Base-by-base conservation (phyloP, 768 basidiomycete genomes). In the Tulasnella sp. region DNA sequence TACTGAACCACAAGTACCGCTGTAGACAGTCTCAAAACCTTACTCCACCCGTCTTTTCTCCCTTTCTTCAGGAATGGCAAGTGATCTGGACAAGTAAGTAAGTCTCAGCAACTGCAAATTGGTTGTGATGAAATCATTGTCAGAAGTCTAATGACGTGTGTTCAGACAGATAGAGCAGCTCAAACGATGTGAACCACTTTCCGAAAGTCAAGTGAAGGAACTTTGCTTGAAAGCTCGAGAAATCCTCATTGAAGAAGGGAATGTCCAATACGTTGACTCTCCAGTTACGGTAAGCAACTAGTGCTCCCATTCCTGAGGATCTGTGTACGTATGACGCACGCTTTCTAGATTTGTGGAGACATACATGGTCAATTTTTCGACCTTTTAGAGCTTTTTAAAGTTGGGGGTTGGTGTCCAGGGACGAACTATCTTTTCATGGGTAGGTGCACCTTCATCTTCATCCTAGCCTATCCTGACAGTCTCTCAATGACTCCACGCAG, bases 101-200 rank as follows among this genome's bases (percentile, higher is more conserved):
- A 28, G 8, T 31, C 34, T 37, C 31, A 33, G 25, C 19, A 25
- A 37, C 47, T 27, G 34, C 34, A 24, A 24, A 48, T 35, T 16
- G 16, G 31, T 28, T 45, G 24, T 48, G 5, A 19, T 40, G 49
- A 32, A n/a, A n/a, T n/a, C n/a, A n/a, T n/a, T n/a, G n/a, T n/a
- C n/a, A n/a, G n/a, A n/a, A n/a, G n/a, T n/a, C n/a, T n/a, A n/a
- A n/a, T n/a, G n/a, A n/a, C n/a, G n/a, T n/a, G n/a, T 12, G n/a
- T 81, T 80, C 69, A 95, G 91, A 63, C 92, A 96, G 72, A 96
- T 98, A 54, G 88, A 82, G 57, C 91, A 93, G 64, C 78, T 98
- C 44, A 77, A 80, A 63, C 83, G 84, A 53, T 98, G 93, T 68
- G 87, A 95, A 60, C 84, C 85, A 52, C 92, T 99, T 60, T 86